Evolutionary conservation across 495 filamentous ascomycete species (phyloP), one percentile per base, ranked within the genome.

Genomic region (Podospora fimiseda): DNA sequence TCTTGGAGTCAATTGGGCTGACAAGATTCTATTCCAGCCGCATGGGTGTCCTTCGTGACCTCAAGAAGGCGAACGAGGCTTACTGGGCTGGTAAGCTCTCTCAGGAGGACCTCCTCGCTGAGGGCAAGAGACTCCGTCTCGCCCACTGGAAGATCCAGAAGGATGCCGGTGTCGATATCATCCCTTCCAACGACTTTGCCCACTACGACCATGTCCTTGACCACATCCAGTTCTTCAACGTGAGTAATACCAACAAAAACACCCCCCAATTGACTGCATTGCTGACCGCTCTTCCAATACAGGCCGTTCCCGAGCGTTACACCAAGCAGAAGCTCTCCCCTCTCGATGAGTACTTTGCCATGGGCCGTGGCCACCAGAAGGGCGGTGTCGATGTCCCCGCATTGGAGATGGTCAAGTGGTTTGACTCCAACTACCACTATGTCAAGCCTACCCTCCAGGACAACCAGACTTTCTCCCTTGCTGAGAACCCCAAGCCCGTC

Each of bases 401-500:
- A 64, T 78, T 97, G 70, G 93, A 98, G 80, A 98, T 98, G 93
- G 93, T 98, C 50, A 98, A 98, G 78, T 98, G 94, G 93, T 98
- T 98, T 71, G 93, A 98, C 80, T 95, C 89, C 60, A 98, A 98
- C 85, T 98, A 98, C 83, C 93, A 98, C 81, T 97, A 97, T 77
- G 93, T 97, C 74, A 96, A 96, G 83, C 93, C 93, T 53, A 96
- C 93, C 53, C 81, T 98, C 52, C 87, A 95, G 73, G 86, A 96
- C 74, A 85, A 87, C 79, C 93, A 98, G 82, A 82, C 79, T 57
- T 98, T 97, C 85, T 88, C 88, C 72, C 89, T 98, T 48, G 74
- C 78, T 56, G 68, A 80, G 53, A 81, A 87, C 72, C 90, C 93
- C 68, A 98, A 98, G 83, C 89, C 93, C 61, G 86, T 98, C 57